These are phyloP conservation scores for Phenoliferia sp. DNA, from an alignment of 1,284 basidiomycete genomes.

Conservation along the genomic window DNA sequence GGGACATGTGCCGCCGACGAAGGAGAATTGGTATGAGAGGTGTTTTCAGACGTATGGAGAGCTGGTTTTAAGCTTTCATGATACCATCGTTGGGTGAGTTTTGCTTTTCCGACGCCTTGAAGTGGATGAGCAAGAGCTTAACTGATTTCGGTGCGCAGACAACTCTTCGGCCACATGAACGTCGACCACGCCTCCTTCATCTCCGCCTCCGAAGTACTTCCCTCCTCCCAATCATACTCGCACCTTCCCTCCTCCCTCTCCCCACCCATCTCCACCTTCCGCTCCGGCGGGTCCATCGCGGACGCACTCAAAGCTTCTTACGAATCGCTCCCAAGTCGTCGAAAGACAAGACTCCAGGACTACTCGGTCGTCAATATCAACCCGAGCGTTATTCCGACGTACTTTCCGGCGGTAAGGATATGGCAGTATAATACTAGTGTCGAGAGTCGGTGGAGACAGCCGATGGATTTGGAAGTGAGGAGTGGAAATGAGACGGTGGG, in stretches of 20 bases:
- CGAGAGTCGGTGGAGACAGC: conserved; percentile 1
- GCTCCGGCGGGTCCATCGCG: conserved; percentile 9
- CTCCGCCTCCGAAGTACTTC: conserved; percentile 42
- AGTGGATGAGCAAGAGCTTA: neutral
- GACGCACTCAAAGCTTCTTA: conserved; percentile 16
- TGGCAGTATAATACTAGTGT: conserved; percentile 51
- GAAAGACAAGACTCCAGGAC: conserved; percentile 55
- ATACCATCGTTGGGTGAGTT: conserved; percentile 68
- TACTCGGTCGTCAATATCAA: conserved; percentile 71
- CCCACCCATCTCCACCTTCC: neutral
- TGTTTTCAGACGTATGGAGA: conserved; percentile 66
- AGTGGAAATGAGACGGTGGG: conserved; percentile 2
- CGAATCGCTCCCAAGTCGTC: conserved; percentile 12
- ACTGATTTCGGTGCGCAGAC: conserved; percentile 36
- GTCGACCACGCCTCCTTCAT: conserved; percentile 49
- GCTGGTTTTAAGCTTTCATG: conserved; percentile 74
- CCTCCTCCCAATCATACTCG: conserved; percentile 3
- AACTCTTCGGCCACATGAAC: conserved; percentile 69
- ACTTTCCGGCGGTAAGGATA: conserved; percentile 72
- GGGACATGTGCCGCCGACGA: conserved; percentile 72
- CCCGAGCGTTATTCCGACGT: conserved; percentile 83
- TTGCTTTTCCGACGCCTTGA: neutral
- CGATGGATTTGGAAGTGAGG: conserved; percentile 56
- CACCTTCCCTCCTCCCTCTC: neutral
- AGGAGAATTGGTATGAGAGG: conserved; percentile 55